A percentile compares a stretch with the other conserved stretches of the same genome.
Conservation (phyloP, 148 eudicot genomes). For the Gaultheria prostrata region DNA sequence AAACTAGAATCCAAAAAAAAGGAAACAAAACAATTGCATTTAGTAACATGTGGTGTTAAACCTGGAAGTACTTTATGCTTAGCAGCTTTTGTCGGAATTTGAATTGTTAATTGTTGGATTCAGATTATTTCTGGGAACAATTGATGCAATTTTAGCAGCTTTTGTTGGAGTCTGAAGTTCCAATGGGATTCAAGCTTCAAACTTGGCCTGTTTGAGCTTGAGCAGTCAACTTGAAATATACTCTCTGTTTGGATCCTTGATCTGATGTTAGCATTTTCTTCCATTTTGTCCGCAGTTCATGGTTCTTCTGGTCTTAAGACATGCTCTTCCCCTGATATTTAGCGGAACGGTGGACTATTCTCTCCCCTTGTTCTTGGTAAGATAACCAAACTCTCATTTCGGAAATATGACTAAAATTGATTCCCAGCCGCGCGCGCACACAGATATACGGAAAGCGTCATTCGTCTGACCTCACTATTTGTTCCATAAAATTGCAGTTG, state of each 20-base stretch:
- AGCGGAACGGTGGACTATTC: slow-evolving; percentile 50
- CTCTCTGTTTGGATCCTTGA: neutral
- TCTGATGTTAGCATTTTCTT: neutral
- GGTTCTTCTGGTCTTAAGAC: slow-evolving; percentile 74
- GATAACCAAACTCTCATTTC: slow-evolving; percentile 14
- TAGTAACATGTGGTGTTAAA: neutral
- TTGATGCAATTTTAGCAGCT: neutral
- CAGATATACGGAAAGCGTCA: neutral
- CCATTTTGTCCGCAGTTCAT: slow-evolving; percentile 50
- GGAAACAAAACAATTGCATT: neutral
- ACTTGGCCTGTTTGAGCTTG: neutral
- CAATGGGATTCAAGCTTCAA: neutral
- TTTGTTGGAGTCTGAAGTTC: neutral
- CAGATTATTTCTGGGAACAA: neutral
- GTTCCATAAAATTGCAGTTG: slow-evolving; percentile 26
- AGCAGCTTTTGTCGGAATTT: neutral
- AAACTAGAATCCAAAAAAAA: neutral
- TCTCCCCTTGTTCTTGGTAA: slow-evolving; percentile 62
- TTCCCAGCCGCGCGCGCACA: neutral
- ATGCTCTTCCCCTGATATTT: slow-evolving; percentile 61
- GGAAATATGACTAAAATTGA: neutral
- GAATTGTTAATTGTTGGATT: neutral
- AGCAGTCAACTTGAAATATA: neutral
- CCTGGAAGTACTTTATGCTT: neutral
- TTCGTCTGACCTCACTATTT: neutral